These are phyloP conservation scores for Leishmania turanica DNA, from an alignment of 208 protist genomes.

Conservation along the genomic window DNA sequence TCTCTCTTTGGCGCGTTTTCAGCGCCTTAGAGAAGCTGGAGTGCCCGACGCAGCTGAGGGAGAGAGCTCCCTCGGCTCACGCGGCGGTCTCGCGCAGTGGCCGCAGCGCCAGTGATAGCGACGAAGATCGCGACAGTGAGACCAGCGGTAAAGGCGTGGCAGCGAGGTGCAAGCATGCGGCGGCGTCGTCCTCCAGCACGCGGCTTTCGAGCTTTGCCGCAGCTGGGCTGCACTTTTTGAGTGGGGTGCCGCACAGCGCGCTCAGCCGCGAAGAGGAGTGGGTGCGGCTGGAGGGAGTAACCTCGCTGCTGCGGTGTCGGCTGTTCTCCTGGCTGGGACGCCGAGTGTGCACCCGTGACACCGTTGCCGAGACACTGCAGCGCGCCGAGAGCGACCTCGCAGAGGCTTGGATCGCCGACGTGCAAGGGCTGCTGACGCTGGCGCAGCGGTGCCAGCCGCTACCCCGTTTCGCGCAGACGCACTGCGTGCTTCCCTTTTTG, in stretches of 20 bases:
- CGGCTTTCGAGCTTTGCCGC: slow-evolving; percentile 48
- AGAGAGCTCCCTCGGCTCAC: not conserved
- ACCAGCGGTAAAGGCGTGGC: not conserved
- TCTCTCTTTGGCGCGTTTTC: slow-evolving; percentile 68
- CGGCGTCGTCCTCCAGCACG: not conserved
- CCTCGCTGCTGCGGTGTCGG: slow-evolving; percentile 53
- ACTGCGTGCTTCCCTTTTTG: slow-evolving; percentile 58
- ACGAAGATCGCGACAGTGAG: slow-evolving; percentile 21
- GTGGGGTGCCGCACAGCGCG: slow-evolving; percentile 38
- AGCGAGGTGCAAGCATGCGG: not conserved
- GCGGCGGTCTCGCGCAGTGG: not conserved
- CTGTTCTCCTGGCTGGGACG: slow-evolving; percentile 41
- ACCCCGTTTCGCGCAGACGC: slow-evolving; percentile 41
- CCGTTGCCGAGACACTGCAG: slow-evolving; percentile 16
- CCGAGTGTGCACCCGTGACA: slow-evolving; percentile 25
- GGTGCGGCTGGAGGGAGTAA: slow-evolving; percentile 66
- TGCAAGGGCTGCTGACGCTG: slow-evolving; percentile 36
- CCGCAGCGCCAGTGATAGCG: slow-evolving; percentile 10
- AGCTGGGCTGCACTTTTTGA: slow-evolving; percentile 63
- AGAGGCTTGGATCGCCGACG: slow-evolving; percentile 37
- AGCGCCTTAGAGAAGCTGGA: slow-evolving; percentile 56
- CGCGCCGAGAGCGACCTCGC: slow-evolving; percentile 7
- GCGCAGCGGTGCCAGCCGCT: slow-evolving; percentile 55
- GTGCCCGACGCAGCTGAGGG: slow-evolving; percentile 12
- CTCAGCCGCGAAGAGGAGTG: slow-evolving; percentile 43